Evolutionary conservation across 345 rosid genomes (phyloP).

Genomic region (Acer campestre): DNA sequence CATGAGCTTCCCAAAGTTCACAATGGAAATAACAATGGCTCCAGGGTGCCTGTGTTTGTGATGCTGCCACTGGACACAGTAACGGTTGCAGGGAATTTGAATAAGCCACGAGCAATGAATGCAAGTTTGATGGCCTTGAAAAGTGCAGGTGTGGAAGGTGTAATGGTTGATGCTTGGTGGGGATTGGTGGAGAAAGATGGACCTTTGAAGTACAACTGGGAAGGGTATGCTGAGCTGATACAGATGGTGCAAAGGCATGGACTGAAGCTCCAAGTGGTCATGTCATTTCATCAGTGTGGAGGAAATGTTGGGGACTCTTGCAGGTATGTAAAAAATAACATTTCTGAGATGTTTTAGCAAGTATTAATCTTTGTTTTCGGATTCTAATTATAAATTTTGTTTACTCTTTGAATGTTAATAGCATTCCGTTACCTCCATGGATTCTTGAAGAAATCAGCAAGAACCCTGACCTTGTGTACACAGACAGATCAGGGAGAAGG

Average conservation of each 20-base stretch:
- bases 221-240: conserved; percentile 88
- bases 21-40: conserved; percentile 20
- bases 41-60: conserved; percentile 82
- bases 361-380: background rate
- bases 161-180: conserved; percentile 99
- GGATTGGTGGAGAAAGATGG: conserved; percentile 97
- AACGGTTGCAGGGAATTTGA: conserved; percentile 63
- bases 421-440: conserved; percentile 98
- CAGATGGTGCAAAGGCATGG: conserved; percentile 86
- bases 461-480: conserved; percentile 89
- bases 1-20: conserved; percentile 53
- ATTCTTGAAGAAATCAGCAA: conserved; percentile 91
- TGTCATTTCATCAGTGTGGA: conserved; percentile 99
- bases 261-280: conserved; percentile 84
- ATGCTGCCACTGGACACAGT: conserved; percentile 93
- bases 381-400: background rate
- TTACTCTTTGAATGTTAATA: conserved; percentile 29
- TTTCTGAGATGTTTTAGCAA: background rate
- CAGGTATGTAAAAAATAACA: conserved; percentile 26
- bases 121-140: conserved; percentile 93
- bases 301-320: conserved; percentile 99
- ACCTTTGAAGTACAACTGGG: conserved; percentile 91
- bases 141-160: conserved; percentile 93
- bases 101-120: conserved; percentile 84
- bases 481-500: conserved; percentile 88